A percentile compares a stretch with the other conserved stretches of the same genome.
Conservation (phyloP, 2,329 filamentous ascomycete species). For the Shiraia bambusicola region DNA sequence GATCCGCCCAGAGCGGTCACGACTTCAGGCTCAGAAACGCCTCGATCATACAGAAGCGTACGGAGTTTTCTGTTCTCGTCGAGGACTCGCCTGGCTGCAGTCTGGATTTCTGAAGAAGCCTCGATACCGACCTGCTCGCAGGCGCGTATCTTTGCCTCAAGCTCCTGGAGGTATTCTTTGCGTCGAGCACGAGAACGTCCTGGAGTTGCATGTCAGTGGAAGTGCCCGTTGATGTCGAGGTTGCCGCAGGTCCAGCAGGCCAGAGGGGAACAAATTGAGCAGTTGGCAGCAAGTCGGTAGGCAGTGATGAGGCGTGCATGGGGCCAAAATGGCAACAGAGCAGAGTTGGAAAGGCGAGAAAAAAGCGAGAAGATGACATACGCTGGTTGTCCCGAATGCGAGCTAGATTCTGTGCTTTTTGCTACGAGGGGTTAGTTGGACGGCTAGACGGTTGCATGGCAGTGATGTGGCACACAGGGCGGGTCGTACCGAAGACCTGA, state of each 20-base stretch:
- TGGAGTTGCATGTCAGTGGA: slow-evolving; percentile 15
- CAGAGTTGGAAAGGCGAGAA: slow-evolving; percentile 1
- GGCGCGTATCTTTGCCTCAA: slow-evolving; percentile 64
- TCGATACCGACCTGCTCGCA: slow-evolving; percentile 68
- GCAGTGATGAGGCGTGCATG: not conserved
- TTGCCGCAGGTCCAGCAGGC: not conserved
- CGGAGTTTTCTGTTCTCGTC: slow-evolving; percentile 69
- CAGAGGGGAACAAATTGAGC: not conserved
- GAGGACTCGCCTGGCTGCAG: slow-evolving; percentile 66
- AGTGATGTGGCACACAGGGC: not conserved
- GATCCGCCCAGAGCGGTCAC: slow-evolving; percentile 27
- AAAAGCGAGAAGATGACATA: slow-evolving; percentile 12
- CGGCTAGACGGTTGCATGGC: not conserved
- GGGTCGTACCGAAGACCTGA: slow-evolving; percentile 22
- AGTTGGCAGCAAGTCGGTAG: too few relatives aligned
- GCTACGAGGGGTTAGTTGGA: slow-evolving; percentile 12
- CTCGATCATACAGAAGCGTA: slow-evolving; percentile 58
- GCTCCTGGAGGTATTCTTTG: slow-evolving; percentile 71
- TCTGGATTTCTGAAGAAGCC: slow-evolving; percentile 70
- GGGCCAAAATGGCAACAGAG: not conserved
- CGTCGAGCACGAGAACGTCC: slow-evolving; percentile 70
- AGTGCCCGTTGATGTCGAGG: too few relatives aligned
- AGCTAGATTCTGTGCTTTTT: slow-evolving; percentile 49
- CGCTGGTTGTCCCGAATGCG: slow-evolving; percentile 75
- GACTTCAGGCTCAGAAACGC: slow-evolving; percentile 60